phyloP scores from a whole-genome alignment of 768 basidiomycete genomes.

The Tylopilus intermedius region DNA sequence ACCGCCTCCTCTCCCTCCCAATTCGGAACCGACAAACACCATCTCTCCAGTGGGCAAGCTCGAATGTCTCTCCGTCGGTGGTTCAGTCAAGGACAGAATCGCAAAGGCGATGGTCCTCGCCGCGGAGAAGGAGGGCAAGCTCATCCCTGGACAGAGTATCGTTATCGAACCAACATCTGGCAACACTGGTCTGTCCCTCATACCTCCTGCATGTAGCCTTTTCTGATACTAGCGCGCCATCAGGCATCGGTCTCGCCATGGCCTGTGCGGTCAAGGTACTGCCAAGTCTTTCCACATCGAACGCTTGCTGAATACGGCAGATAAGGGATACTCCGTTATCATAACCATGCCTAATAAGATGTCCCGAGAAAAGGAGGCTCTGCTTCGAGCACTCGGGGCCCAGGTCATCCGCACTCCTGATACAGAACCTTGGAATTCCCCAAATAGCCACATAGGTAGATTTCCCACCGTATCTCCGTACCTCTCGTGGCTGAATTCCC shows the following conservation, averaged over 20 bases:
- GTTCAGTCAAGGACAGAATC: conserved; percentile 94
- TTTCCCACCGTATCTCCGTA: conserved; percentile 28
- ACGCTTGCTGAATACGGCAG: conserved; percentile 68
- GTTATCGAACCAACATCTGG: conserved; percentile 95
- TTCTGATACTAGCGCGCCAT: not conserved
- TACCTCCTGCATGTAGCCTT: not conserved
- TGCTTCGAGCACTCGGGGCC: conserved; percentile 87
- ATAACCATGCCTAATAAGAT: conserved; percentile 94
- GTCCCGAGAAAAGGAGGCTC: conserved; percentile 92
- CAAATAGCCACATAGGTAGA: conserved; percentile 89
- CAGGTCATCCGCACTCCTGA: conserved; percentile 93
- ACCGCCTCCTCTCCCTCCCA: not conserved
- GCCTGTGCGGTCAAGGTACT: conserved; percentile 89
- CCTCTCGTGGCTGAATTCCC: conserved; percentile 83
- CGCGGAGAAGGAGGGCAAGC: conserved; percentile 83
- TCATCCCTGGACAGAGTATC: conserved; percentile 83
- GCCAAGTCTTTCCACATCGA: conserved; percentile 8
- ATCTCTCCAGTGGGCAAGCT: conserved; percentile 71
- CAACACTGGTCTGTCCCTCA: conserved; percentile 70
- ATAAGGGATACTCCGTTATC: conserved; percentile 88
- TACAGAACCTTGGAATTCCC: conserved; percentile 82
- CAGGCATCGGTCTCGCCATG: conserved; percentile 91
- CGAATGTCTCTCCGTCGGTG: conserved; percentile 87
- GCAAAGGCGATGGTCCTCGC: conserved; percentile 94
- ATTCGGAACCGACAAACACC: not conserved